Percentiles rank a stretch among this genome's conserved stretches.
Conservation (phyloP, 129 eudicot genomes). For the Tanacetum coccineum region DNA sequence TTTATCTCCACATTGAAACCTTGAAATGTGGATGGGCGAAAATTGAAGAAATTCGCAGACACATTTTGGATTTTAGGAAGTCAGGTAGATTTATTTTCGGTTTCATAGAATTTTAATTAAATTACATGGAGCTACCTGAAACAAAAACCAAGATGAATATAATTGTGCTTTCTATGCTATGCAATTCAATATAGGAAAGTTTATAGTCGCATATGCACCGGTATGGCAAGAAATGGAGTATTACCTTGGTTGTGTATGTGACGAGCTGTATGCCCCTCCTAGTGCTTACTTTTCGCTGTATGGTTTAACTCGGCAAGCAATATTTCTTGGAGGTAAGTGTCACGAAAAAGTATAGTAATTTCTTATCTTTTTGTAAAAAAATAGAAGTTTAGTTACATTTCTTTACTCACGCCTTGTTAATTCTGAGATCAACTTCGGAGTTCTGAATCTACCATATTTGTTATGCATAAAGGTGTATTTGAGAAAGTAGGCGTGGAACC, state of each 20-base stretch:
- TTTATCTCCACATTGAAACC: conserved; percentile 83
- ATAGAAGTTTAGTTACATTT: too few relatives aligned
- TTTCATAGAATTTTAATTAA: too few relatives aligned
- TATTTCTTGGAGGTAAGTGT: conserved; percentile 68
- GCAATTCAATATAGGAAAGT: conserved; percentile 48
- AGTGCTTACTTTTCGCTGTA: conserved; percentile 76
- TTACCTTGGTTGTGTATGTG: conserved; percentile 83
- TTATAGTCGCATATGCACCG: conserved; percentile 66
- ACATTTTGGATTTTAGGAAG: conserved; percentile 77
- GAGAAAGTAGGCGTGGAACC: conserved; percentile 89
- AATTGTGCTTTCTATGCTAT: too few relatives aligned
- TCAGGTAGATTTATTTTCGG: conserved; percentile 47
- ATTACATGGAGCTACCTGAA: not conserved
- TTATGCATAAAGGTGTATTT: conserved; percentile 59
- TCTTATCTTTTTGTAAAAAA: too few relatives aligned
- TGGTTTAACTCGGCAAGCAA: conserved; percentile 57
- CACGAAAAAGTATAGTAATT: too few relatives aligned
- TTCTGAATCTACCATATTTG: not conserved
- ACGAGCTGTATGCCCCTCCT: conserved; percentile 84
- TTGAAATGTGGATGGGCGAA: conserved; percentile 92
- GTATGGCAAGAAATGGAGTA: conserved; percentile 70
- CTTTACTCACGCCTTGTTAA: too few relatives aligned
- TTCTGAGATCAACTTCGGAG: too few relatives aligned
- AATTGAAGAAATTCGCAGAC: conserved; percentile 83
- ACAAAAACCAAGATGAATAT: not conserved